Evolutionary conservation across 495 filamentous ascomycete species (phyloP), one percentile per base, ranked within the genome.

Genomic region (Trypethelium eluteriae): DNA sequence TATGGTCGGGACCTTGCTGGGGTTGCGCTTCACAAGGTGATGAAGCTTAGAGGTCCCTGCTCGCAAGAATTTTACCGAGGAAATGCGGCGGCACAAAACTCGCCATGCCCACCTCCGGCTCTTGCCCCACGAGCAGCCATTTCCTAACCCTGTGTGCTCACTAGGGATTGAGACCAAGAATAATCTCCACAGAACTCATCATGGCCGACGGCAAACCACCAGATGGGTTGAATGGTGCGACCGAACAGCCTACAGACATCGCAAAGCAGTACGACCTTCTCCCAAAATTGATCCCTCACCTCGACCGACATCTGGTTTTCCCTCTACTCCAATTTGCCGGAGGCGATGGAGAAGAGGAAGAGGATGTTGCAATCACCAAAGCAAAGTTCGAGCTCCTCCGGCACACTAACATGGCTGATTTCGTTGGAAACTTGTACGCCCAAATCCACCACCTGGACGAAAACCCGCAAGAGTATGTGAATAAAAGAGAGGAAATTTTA

Each of bases 341-440:
- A 68, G 79, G 81, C 63, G 84, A 87, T 70, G 85, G 85, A 72
- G 78, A 69, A 53, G 82, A 82, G 69, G 79, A 81, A 67, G 79
- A 82, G 67, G 80, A 88, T 41, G 80, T 82, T 63, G 88, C 91
- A 72, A 87, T 93, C 70, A 86, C 84, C 38, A 85, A 88, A 74
- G 86, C 90, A 73, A 96, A 96, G 76, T 96, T 91, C 76, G 86
- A 92, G 77, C 85, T 98, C 38, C 85, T 97, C 65, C 93, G 96
- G 83, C 85, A 89, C 76, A 96, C 94, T 66, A 95, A 98, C 81
- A 98, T 98, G 94, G 91, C 86, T 71, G 94, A 98, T 78, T 98
- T 95, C 76, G 90, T 97, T 49, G 91, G 91, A 70, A 87, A 87
- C 69, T 81, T 98, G 72, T 90, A 95, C 81, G 84, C 87, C 74